These are phyloP conservation scores for Plasmodiophora brassicae DNA, from an alignment of 208 protist species.

Conservation along the genomic window DNA sequence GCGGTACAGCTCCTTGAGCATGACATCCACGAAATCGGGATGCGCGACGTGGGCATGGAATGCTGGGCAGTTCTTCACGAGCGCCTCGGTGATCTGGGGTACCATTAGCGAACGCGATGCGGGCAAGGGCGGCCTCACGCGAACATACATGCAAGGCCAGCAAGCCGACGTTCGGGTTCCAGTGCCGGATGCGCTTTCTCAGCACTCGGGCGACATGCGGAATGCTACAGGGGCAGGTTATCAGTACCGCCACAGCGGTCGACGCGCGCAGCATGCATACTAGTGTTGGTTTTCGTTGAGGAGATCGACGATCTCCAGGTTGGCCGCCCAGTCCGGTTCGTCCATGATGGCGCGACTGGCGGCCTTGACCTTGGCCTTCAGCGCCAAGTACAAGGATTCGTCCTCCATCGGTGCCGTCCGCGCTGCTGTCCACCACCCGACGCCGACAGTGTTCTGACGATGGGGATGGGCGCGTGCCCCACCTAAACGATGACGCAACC, in stretches of 20 bases:
- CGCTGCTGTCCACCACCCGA: no score
- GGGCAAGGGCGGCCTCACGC: background rate
- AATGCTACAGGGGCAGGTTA: background rate
- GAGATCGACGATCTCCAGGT: background rate
- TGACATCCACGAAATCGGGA: background rate
- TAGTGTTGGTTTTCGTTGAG: background rate
- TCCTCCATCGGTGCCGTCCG: no score
- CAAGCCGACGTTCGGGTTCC: background rate
- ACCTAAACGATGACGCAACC: no score
- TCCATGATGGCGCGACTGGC: background rate
- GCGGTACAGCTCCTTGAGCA: constrained; percentile 16
- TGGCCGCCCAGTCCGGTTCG: constrained; percentile 7
- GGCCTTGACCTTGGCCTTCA: constrained; percentile 1
- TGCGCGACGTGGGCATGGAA: background rate
- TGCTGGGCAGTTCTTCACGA: constrained; percentile 22
- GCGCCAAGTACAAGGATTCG: background rate
- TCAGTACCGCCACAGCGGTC: background rate
- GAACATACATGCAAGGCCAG: background rate
- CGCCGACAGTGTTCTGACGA: no score
- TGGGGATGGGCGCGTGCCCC: no score
- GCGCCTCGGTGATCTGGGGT: background rate
- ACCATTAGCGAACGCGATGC: background rate
- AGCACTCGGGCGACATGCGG: background rate
- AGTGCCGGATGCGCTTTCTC: background rate
- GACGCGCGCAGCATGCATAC: background rate